These are phyloP conservation scores for Noccaea bulbosa DNA, from an alignment of 345 rosid species.

Conservation along the genomic window DNA sequence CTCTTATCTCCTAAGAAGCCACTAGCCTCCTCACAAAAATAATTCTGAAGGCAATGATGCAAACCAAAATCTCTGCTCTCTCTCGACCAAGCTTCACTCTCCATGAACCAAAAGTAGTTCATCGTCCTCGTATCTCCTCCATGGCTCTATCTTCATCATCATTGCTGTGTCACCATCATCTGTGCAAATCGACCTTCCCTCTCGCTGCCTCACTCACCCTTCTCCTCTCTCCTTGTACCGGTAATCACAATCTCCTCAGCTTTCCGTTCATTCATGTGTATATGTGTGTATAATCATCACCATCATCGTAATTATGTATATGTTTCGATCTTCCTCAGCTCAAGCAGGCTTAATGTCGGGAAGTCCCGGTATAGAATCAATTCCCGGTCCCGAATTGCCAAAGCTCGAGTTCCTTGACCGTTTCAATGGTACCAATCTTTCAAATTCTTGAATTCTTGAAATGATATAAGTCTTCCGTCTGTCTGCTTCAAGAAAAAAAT, in stretches of 20 bases:
- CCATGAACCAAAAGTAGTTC: constrained; percentile 36
- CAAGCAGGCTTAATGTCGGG: constrained; percentile 86
- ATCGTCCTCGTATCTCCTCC: constrained; percentile 45
- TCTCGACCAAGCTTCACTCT: constrained; percentile 35
- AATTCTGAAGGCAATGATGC: constrained; percentile 45
- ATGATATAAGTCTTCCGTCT: background rate
- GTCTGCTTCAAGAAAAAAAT: constrained; percentile 2
- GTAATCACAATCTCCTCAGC: constrained; percentile 39
- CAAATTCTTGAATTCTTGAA: background rate
- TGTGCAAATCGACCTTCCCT: constrained; percentile 56
- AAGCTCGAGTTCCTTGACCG: constrained; percentile 72
- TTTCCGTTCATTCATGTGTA: background rate
- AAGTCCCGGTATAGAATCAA: constrained; percentile 79
- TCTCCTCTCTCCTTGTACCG: constrained; percentile 69
- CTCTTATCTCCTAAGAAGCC: constrained; percentile 13
- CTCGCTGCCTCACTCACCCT: constrained; percentile 71
- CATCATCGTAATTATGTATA: constrained; percentile 13
- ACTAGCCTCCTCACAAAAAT: constrained; percentile 42
- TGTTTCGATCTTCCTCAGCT: constrained; percentile 53
- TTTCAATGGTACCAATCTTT: constrained; percentile 62
- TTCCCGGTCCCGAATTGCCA: constrained; percentile 90
- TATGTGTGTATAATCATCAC: background rate
- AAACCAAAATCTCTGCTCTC: constrained; percentile 42
- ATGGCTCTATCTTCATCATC: constrained; percentile 30
- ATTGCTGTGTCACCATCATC: constrained; percentile 28